Base-by-base conservation (phyloP, 768 basidiomycete genomes). In the Lactifluus volemus region DNA sequence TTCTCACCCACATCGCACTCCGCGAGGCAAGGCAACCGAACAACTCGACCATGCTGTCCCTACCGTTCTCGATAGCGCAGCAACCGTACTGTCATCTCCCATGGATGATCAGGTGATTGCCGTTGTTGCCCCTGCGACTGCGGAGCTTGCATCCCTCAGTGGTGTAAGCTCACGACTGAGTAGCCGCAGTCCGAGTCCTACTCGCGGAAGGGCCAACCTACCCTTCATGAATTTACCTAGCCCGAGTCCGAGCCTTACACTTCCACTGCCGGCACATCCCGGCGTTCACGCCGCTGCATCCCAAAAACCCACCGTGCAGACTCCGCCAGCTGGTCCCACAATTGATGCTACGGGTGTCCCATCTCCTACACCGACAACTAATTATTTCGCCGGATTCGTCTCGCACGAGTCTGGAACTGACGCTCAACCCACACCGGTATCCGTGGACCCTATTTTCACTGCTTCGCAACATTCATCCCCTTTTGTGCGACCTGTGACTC, bases 1-100 rank as follows among this genome's bases (percentile, higher is more conserved):
- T 72, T 73, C 25, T 73, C 78, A 89, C 68, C 88, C 89, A 0
- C 89, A 90, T 70, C 81, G 85, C 32, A 86, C 84, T 53, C 81
- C 89, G 0, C 80, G 89, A 44, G 82, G 84, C 19, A 87, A 87
- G 70, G 77, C 78, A 38, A 86, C 86, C 0, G 89, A 89, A 60
- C 80, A 84, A 5, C 77, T 92, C 49, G 90, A 93, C 51, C 83
- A 85, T 55, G 77, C 81, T n/a, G 88, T 91, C 3, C 92, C 92
- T 5, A 88, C 89, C 6, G 92, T 93, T 1, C 78, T 95, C 49
- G 90, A 92, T 67, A 84, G 83, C 60, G 92, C 92, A 2, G 89
- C 91, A 1, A 81, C 85, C 21, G 80, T 91, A 34, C 81, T 94
- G 41, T 71, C 84, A 5, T 75, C 69, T 57, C 63, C 65, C 39